phyloP scores from a whole-genome alignment of 1,284 basidiomycete species.

The Ceratobasidium sp. region DNA sequence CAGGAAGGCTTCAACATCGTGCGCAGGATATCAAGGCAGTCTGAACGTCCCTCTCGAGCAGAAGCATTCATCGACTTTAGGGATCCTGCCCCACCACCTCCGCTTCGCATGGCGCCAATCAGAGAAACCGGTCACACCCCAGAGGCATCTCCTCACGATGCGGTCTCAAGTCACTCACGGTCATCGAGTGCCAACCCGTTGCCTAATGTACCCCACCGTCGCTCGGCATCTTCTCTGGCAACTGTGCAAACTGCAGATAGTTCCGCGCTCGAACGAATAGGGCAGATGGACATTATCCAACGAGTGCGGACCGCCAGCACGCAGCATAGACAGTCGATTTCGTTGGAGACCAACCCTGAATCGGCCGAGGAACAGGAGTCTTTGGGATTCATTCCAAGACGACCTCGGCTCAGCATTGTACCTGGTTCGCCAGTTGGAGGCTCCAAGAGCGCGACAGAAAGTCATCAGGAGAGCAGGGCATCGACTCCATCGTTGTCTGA shows the following conservation, averaged over 20 bases:
- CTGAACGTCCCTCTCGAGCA: constrained; percentile 23
- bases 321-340: constrained; percentile 15
- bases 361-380: constrained; percentile 28
- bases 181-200: background rate
- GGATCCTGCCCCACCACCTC: constrained; percentile 76
- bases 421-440: constrained; percentile 22
- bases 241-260: constrained; percentile 70
- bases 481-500: constrained; percentile 29
- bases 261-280: constrained; percentile 70
- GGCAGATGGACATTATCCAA: constrained; percentile 73
- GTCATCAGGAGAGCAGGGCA: constrained; percentile 9
- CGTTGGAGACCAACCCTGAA: constrained; percentile 23
- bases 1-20: constrained; percentile 35
- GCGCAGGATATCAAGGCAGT: constrained; percentile 9
- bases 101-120: constrained; percentile 59
- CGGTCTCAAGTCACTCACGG: constrained; percentile 47
- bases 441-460: constrained; percentile 28
- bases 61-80: constrained; percentile 62
- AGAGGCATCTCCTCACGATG: constrained; percentile 53
- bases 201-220: constrained; percentile 45
- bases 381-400: constrained; percentile 46
- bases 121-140: constrained; percentile 50
- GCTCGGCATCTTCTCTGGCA: constrained; percentile 64
- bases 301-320: constrained; percentile 57
- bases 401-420: constrained; percentile 39